Evolutionary conservation across 768 basidiomycete genomes (phyloP).

Genomic region (Termitomyces titanicus): DNA sequence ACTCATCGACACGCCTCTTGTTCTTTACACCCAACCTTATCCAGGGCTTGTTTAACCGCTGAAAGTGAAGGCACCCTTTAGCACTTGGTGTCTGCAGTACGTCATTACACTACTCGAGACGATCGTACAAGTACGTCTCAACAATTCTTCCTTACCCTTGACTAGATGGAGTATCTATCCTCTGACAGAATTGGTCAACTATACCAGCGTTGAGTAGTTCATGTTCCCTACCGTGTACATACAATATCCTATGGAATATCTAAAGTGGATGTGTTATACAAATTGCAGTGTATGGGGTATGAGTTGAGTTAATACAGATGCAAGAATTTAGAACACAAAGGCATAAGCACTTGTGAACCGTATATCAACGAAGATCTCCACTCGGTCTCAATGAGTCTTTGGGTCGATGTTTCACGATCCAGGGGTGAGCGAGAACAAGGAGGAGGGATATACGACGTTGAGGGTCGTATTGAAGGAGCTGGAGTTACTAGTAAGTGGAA

Average conservation of each 20-base stretch:
- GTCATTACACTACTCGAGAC: too few relatives aligned
- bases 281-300: not conserved
- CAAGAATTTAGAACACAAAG: not conserved
- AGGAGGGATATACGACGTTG: conserved; percentile 69
- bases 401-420: conserved; percentile 72
- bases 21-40: too few relatives aligned
- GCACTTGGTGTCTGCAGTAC: too few relatives aligned
- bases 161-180: too few relatives aligned
- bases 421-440: conserved; percentile 80
- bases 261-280: not conserved
- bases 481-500: not conserved
- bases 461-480: conserved; percentile 87
- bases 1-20: too few relatives aligned
- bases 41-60: too few relatives aligned
- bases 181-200: not conserved
- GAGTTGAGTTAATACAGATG: not conserved
- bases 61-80: too few relatives aligned
- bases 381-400: conserved; percentile 33
- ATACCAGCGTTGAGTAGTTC: too few relatives aligned
- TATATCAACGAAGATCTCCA: not conserved
- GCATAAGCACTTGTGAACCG: not conserved
- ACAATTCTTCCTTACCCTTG: too few relatives aligned
- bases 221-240: not conserved
- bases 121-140: too few relatives aligned
- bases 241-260: not conserved